These are phyloP conservation scores for Alternaria conjuncta DNA, from an alignment of 2,329 filamentous ascomycete genomes.

Conservation along the genomic window DNA sequence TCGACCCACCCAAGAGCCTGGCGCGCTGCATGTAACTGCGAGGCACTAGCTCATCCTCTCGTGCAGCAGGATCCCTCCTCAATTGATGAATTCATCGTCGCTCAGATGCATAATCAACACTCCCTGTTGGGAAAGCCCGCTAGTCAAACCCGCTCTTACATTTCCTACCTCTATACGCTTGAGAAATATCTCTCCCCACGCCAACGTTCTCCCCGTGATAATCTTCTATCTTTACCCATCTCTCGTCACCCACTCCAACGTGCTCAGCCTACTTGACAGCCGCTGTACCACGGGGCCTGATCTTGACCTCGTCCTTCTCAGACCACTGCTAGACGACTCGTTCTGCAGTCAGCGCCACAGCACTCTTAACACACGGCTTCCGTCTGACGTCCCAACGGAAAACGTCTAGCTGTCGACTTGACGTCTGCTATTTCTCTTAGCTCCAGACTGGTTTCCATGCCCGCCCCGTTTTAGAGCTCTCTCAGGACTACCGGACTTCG, in stretches of 20 bases:
- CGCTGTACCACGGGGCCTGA: constrained; percentile 19
- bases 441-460: constrained; percentile 22
- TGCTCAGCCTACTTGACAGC: constrained; percentile 17
- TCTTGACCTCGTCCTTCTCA: constrained; percentile 18
- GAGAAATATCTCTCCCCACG: constrained; percentile 17
- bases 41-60: constrained; percentile 43
- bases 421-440: constrained; percentile 30
- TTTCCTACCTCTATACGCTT: constrained; percentile 30
- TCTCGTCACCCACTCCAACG: constrained; percentile 9
- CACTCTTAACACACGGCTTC: constrained; percentile 28
- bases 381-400: constrained; percentile 30
- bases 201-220: constrained; percentile 12
- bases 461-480: constrained; percentile 21
- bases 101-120: constrained; percentile 42
- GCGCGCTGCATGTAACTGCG: constrained; percentile 43
- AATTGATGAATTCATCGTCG: constrained; percentile 46
- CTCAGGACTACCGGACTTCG: constrained; percentile 14
- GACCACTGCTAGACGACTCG: constrained; percentile 24
- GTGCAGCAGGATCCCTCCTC: constrained; percentile 36
- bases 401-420: constrained; percentile 26
- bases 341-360: constrained; percentile 37
- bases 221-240: constrained; percentile 16
- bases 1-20: constrained; percentile 43
- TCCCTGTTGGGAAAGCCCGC: constrained; percentile 38
- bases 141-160: constrained; percentile 28